Base-by-base conservation (phyloP, 1,284 basidiomycete genomes). In the Xerocomus nothofagi region DNA sequence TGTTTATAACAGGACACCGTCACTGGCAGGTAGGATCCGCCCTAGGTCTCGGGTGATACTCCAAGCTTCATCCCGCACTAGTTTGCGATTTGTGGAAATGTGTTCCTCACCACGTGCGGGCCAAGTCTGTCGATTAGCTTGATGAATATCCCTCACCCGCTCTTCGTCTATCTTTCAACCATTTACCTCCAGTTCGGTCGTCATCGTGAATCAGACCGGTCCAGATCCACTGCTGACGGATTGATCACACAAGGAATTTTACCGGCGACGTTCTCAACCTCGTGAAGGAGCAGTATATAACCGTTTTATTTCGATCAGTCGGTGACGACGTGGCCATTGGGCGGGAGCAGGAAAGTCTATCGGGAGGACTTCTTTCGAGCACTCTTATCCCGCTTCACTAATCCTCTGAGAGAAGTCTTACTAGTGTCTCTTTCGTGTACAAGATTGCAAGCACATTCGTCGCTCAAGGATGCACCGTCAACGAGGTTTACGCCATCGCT, bases 251-350 rank as follows among this genome's bases (percentile, higher is more conserved):
- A 44, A 89, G 86, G 63, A 91, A 90, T 58, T 91, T 91, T 65
- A 94, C 92, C 0, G 91, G 92, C 24, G 93, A 97, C 62, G 83
- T 95, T 14, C 80, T 98, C 43, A 93, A 95, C 66, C 79, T 98
- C 7, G 93, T 93, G 4, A 91, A 86, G 56, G 94, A 98, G 66
- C 86, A 91, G 55, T 86, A 86, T 60, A 80, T 86, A 3, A 85
- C 89, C 0, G 71, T n/a, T 77, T 30, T 80, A 91, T 54, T 82
- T 88, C 0, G 77, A 80, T 20, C 86, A 83, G 59, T 76, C 81
- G 91, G 88, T 8, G 94, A 98, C 67, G 94, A 98, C 67, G 91
- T 95, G 14, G 85, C 92, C 2, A 93, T 98, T 14, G 88, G 89
- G 3, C 79, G 77, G 56, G 79, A 79, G 2, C 90, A 93, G 59